Evolutionary conservation across 257 asterid genomes (phyloP).

Genomic region (Parsonsia alboflavescens): DNA sequence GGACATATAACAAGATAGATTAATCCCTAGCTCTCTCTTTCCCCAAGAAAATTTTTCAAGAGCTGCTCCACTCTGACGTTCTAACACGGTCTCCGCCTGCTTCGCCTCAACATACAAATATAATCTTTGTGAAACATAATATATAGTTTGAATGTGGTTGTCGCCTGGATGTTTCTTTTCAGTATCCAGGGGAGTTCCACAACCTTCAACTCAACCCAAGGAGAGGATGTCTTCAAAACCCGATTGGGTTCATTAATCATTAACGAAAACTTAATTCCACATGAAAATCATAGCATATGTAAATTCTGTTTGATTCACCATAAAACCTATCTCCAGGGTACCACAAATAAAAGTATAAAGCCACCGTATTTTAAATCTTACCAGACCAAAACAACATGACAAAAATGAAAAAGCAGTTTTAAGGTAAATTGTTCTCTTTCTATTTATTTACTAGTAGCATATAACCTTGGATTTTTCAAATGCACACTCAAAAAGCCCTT

Average conservation of each 20-base stretch:
- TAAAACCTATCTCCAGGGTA: neutral
- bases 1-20: too few species aligned
- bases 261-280: neutral
- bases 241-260: too few species aligned
- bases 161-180: too few species aligned
- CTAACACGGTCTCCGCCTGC: too few species aligned
- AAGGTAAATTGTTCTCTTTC: constrained; percentile 12
- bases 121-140: too few species aligned
- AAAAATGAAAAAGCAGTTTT: constrained; percentile 22
- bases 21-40: too few species aligned
- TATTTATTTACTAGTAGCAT: constrained; percentile 32
- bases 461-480: neutral
- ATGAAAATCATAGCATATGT: neutral
- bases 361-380: neutral
- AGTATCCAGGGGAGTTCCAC: too few species aligned
- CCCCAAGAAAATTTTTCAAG: neutral
- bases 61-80: too few species aligned
- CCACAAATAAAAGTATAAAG: neutral
- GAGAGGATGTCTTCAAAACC: neutral
- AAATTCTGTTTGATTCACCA: neutral
- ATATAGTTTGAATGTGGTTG: too few species aligned
- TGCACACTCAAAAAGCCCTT: constrained; percentile 5
- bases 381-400: constrained; percentile 15
- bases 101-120: too few species aligned
- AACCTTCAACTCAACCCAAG: neutral